These are phyloP conservation scores for Leishmania martiniquensis DNA, from an alignment of 208 protist species.

Conservation along the genomic window DNA sequence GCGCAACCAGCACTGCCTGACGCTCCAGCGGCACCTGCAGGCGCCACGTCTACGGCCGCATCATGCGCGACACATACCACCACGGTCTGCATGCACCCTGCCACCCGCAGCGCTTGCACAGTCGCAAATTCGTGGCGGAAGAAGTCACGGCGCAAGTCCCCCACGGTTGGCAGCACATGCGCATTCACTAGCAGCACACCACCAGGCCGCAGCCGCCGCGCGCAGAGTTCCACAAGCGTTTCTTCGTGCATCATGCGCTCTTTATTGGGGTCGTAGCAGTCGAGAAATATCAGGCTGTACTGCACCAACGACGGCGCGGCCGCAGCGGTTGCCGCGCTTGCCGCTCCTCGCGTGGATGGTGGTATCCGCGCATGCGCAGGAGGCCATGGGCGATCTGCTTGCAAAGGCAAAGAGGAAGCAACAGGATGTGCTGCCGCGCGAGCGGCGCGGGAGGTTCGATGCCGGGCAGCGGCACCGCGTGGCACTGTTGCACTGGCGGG, in stretches of 20 bases:
- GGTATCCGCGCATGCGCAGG: background rate
- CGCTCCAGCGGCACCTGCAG: background rate
- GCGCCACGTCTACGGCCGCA: background rate
- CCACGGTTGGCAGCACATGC: slow-evolving; percentile 54
- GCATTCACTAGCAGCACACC: slow-evolving; percentile 79
- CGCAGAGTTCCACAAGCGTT: slow-evolving; percentile 57
- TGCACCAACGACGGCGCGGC: background rate
- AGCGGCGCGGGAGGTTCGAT: background rate
- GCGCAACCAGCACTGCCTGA: background rate
- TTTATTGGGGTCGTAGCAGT: slow-evolving; percentile 80
- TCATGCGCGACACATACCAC: slow-evolving; percentile 44
- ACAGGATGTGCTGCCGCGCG: background rate
- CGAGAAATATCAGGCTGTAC: slow-evolving; percentile 81
- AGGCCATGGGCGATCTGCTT: background rate
- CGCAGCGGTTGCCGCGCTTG: background rate
- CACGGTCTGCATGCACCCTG: slow-evolving; percentile 65
- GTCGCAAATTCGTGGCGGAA: slow-evolving; percentile 52
- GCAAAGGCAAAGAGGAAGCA: background rate
- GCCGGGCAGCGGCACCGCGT: background rate
- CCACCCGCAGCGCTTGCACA: slow-evolving; percentile 71
- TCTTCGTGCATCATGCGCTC: slow-evolving; percentile 79
- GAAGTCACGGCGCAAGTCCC: slow-evolving; percentile 39
- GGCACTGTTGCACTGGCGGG: background rate
- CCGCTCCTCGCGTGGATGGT: background rate
- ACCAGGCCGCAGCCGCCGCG: slow-evolving; percentile 47